phyloP scores from a whole-genome alignment of 441 rosid genomes.

The Arabidopsis lyrata region DNA sequence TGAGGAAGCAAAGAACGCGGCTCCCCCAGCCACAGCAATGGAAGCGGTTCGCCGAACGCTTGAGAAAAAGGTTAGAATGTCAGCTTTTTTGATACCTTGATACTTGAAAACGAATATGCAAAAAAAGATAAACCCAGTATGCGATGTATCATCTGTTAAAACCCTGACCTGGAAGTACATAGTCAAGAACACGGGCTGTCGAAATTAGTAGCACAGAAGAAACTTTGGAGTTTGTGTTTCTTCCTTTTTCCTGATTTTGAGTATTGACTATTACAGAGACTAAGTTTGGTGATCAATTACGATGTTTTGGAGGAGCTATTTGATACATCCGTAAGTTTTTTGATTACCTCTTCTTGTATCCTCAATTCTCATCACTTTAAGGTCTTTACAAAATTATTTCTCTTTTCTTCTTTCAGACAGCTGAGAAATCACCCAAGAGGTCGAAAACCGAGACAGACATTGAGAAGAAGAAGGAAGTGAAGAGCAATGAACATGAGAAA shows the following conservation, averaged over 20 bases:
- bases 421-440: constrained; percentile 26
- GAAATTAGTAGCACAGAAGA: background rate
- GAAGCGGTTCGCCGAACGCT: constrained; percentile 77
- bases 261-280: constrained; percentile 55
- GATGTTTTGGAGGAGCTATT: constrained; percentile 74
- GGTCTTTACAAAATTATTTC: background rate
- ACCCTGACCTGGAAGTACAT: too few species aligned
- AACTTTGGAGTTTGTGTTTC: background rate
- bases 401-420: constrained; percentile 25
- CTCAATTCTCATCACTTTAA: background rate
- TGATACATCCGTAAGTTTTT: constrained; percentile 59
- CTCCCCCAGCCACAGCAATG: constrained; percentile 70
- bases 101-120: too few species aligned
- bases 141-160: too few species aligned
- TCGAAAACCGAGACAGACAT: constrained; percentile 23
- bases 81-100: too few species aligned
- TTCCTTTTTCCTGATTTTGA: constrained; percentile 7
- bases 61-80: constrained; percentile 56
- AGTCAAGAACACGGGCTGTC: too few species aligned
- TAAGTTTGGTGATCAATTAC: constrained; percentile 67
- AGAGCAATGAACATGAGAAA: constrained; percentile 16
- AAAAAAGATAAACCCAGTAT: too few species aligned
- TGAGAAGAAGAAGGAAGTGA: constrained; percentile 27
- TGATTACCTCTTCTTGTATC: background rate
- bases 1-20: constrained; percentile 65